Conservation (phyloP, 257 asterid species). For the Craterostigma plantagineum region DNA sequence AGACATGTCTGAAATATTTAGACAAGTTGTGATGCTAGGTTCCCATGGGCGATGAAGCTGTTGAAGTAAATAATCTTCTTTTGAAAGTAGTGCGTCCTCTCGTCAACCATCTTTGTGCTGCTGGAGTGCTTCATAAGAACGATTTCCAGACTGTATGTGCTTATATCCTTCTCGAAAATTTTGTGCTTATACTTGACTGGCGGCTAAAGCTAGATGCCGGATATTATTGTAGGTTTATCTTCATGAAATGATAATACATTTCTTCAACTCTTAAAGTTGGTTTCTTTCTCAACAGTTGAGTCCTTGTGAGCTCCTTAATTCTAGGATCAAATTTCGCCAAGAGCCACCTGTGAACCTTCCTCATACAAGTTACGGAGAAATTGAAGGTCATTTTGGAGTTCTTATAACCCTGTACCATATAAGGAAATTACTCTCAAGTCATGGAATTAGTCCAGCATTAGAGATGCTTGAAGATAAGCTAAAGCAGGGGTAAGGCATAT, state of each 20-base stretch:
- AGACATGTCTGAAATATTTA: constrained; percentile 4
- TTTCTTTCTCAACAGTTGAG: constrained; percentile 47
- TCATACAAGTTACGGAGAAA: constrained; percentile 35
- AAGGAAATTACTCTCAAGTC: constrained; percentile 69
- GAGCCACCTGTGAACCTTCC: constrained; percentile 50
- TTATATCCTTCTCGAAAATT: constrained; percentile 5
- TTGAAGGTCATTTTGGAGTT: constrained; percentile 60
- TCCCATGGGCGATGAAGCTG: constrained; percentile 64
- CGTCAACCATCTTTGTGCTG: constrained; percentile 30
- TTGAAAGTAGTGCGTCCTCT: constrained; percentile 52
- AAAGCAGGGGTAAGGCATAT: constrained; percentile 40
- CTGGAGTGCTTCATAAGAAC: constrained; percentile 58
- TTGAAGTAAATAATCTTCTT: constrained; percentile 46
- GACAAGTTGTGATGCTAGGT: constrained; percentile 46
- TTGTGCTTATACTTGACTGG: too few species aligned
- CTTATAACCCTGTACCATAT: constrained; percentile 65
- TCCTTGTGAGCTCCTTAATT: constrained; percentile 53
- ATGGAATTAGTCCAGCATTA: constrained; percentile 81
- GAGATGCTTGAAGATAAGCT: constrained; percentile 80
- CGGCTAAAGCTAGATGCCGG: too few species aligned
- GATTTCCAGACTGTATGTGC: constrained; percentile 56
- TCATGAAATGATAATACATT: constrained; percentile 2
- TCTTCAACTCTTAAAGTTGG: constrained; percentile 6
- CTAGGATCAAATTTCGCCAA: constrained; percentile 69
- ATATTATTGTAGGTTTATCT: too few species aligned